Base-by-base conservation (phyloP, 202 grass and related monocot species). In the Sporobolus alterniflorus region DNA sequence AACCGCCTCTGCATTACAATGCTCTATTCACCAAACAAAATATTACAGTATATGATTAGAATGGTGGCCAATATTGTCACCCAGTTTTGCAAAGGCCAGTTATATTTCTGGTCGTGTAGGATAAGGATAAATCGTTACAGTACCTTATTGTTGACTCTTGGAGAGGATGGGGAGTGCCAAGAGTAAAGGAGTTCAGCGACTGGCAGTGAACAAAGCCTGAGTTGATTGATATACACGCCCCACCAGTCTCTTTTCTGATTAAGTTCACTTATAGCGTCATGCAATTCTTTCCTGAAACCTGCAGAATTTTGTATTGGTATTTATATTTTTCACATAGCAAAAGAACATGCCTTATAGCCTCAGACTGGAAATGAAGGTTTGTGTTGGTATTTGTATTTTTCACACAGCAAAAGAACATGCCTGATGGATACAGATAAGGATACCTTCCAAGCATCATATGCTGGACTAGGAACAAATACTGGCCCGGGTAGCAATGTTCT, bases 391-490 rank as follows among this genome's bases (percentile, higher is more conserved):
- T 55, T 11, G 48, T 26, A 65, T 52, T 43, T 40, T 44, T 46
- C 32, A 71, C 9, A 83, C 2, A 79, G 24, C 17, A 56, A 24
- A 12, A 69, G 16, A 67, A 87, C 36, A 54, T 34, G 14, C 21
- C 30, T 56, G n/a, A 65, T 87, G 75, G 31, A 59, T 31, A 52
- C 1, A 20, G n/a, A 66, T 67, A 79, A 76, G 13, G 14, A 73
- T 77, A 98, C 95, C 96, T 95, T 90, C 93, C 89, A 95, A 55
- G 87, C 79, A 81, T 95, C 92, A 87, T 95, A 94, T 28, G 93
- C 89, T 69, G 92, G 76, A 77, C 95, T 98, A 83, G 95, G 96
- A 85, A 98, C 50, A 82, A 98, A 98, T 55, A 93, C 62, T 42
- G 92, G n/a, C n/a, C n/a, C n/a, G 92, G 51, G 87, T 93, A 4